These are phyloP conservation scores for Melaleuca alternifolia DNA, from an alignment of 345 rosid genomes.

Conservation along the genomic window DNA sequence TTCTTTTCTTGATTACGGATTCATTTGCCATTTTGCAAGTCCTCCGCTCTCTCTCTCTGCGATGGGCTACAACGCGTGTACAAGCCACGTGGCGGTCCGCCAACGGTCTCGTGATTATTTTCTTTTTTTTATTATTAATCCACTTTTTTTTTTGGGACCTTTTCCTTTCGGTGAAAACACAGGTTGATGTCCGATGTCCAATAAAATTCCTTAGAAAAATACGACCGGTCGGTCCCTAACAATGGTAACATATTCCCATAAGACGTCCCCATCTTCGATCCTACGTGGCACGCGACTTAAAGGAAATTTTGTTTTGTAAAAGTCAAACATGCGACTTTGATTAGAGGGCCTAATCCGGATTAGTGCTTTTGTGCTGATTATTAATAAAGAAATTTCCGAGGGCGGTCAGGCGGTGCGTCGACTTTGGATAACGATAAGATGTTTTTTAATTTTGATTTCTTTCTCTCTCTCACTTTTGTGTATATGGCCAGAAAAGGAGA, in stretches of 20 bases:
- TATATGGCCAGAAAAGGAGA: neutral
- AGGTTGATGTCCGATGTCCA: neutral
- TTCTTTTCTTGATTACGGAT: too few species aligned
- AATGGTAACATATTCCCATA: neutral
- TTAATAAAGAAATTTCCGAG: neutral
- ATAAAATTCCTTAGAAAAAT: neutral
- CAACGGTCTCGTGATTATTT: neutral
- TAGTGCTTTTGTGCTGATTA: neutral
- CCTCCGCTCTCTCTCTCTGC: neutral
- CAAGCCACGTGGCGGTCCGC: neutral
- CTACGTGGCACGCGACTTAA: neutral
- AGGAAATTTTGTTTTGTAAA: too few species aligned
- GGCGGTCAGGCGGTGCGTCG: neutral
- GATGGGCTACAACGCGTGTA: neutral
- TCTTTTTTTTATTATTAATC: neutral
- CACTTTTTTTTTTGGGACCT: rapidly evolving
- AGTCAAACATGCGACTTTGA: neutral
- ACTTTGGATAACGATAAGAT: neutral
- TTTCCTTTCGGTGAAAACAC: neutral
- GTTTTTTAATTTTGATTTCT: neutral
- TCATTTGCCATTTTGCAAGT: neutral
- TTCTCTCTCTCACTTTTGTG: rapidly evolving
- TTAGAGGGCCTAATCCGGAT: neutral
- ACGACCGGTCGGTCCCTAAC: neutral
- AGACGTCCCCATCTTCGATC: neutral